Evolutionary conservation across 2,329 filamentous ascomycete genomes (phyloP).

Genomic region (Colletotrichum falcatum): DNA sequence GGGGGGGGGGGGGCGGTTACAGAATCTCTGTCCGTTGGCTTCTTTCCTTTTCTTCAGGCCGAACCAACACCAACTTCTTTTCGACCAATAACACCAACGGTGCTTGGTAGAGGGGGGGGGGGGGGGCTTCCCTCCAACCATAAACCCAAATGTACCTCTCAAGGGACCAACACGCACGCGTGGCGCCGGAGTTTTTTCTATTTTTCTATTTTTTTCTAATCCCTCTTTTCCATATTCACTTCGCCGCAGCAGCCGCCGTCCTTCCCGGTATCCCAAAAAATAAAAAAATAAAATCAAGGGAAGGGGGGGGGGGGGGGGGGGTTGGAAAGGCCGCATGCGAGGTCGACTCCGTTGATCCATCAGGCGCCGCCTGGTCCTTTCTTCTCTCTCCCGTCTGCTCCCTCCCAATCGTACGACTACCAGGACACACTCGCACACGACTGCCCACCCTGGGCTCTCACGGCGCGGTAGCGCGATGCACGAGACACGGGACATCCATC

Average conservation of each 20-base stretch:
- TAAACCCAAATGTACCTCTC: not conserved
- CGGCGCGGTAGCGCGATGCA: too few species aligned
- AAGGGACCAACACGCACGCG: not conserved
- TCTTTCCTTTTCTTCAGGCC: not conserved
- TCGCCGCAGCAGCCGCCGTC: not conserved
- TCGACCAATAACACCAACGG: not conserved
- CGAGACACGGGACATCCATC: not conserved
- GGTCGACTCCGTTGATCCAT: not conserved
- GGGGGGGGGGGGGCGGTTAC: not conserved
- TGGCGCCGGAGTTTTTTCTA: too few species aligned
- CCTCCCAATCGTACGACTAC: not conserved
- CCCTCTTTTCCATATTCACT: not conserved
- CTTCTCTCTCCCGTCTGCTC: fast-evolving
- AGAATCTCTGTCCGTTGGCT: not conserved
- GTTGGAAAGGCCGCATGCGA: not conserved
- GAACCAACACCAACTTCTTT: not conserved
- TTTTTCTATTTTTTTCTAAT: too few species aligned
- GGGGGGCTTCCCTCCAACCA: not conserved
- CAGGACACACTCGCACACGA: not conserved
- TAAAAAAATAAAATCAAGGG: not conserved
- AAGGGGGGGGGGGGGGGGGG: not conserved
- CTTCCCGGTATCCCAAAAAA: too few species aligned
- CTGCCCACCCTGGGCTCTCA: not conserved
- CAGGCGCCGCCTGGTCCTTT: not conserved
- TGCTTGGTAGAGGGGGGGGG: too few species aligned